Evolutionary conservation across 2,329 filamentous ascomycete species (phyloP).

Genomic region (Sporothrix curviconia): DNA sequence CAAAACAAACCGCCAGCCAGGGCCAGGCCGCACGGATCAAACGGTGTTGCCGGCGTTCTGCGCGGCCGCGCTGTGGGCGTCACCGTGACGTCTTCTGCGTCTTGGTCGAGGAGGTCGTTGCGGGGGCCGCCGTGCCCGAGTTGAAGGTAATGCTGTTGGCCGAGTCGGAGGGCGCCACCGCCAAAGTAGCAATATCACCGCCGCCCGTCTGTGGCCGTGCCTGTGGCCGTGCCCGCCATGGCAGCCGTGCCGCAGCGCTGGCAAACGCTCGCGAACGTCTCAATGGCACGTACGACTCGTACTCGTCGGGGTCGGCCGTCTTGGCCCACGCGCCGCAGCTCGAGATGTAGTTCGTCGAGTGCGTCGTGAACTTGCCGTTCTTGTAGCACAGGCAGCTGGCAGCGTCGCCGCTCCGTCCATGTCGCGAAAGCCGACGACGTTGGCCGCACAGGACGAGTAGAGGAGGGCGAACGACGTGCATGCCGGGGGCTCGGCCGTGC

Average conservation of each 20-base stretch:
- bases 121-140: background rate
- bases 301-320: slow-evolving; percentile 18
- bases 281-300: slow-evolving; percentile 14
- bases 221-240: too few relatives aligned
- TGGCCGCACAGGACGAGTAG: slow-evolving; percentile 20
- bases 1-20: slow-evolving; percentile 12
- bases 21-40: background rate
- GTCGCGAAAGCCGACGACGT: slow-evolving; percentile 12
- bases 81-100: slow-evolving; percentile 8
- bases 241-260: background rate
- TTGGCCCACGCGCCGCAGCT: slow-evolving; percentile 20
- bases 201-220: too few relatives aligned
- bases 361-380: slow-evolving; percentile 19
- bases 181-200: too few relatives aligned
- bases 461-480: slow-evolving; percentile 22
- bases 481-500: slow-evolving; percentile 15
- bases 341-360: slow-evolving; percentile 22
- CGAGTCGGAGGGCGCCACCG: background rate
- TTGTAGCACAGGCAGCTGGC: slow-evolving; percentile 25
- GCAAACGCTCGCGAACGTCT: slow-evolving; percentile 19
- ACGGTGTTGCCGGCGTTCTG: background rate
- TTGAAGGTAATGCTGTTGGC: background rate
- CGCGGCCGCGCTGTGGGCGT: background rate
- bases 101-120: background rate
- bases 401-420: slow-evolving; percentile 7